A percentile compares a stretch with the other conserved stretches of the same genome.
phyloP scores from a whole-genome alignment of 345 rosid species.

The Lumnitzera littorea region DNA sequence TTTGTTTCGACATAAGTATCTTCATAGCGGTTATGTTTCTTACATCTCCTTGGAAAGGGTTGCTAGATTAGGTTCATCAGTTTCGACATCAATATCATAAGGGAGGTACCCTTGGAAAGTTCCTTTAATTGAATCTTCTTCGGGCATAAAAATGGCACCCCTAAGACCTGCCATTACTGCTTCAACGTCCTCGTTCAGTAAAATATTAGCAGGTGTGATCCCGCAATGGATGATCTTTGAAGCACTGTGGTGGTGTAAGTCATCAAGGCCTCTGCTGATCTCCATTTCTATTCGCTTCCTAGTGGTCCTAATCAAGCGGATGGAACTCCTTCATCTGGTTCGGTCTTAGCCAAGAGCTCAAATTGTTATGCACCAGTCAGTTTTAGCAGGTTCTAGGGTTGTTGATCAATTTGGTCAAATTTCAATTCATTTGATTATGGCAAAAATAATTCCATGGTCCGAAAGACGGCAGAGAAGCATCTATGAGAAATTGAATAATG shows the following conservation, averaged over 20 bases:
- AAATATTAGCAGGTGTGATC: neutral
- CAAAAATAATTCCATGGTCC: too few relatives aligned
- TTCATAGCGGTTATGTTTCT: neutral
- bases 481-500: too few relatives aligned
- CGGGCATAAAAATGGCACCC: neutral
- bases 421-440: too few relatives aligned
- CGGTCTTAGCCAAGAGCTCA: neutral
- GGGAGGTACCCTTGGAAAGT: neutral
- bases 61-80: too few relatives aligned
- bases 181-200: neutral
- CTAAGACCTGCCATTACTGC: neutral
- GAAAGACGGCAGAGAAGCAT: too few relatives aligned
- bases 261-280: neutral
- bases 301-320: neutral
- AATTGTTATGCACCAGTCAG: neutral
- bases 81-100: neutral
- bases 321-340: neutral
- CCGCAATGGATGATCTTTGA: neutral
- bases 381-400: too few relatives aligned
- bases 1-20: neutral
- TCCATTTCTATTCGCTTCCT: slow-evolving; percentile 10
- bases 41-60: too few relatives aligned
- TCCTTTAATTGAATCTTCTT: neutral
- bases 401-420: too few relatives aligned
- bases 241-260: neutral